Percentiles rank a stretch among this genome's conserved stretches.
phyloP scores from a whole-genome alignment of 2,329 filamentous ascomycete species.

The Immersiporthe knoxdaviesiana region DNA sequence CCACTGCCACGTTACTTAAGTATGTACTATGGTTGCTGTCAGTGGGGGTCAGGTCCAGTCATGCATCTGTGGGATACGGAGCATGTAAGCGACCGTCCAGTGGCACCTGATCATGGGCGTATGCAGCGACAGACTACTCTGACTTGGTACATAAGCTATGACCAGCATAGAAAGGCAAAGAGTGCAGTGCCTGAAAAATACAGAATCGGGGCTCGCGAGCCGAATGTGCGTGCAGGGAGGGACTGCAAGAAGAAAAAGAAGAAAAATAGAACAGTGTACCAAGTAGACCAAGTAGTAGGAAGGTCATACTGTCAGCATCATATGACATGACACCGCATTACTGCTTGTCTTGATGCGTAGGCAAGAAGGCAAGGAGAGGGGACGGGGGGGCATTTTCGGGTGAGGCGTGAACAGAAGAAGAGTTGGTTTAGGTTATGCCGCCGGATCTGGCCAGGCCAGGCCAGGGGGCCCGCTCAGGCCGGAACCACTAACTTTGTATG shows the following conservation, averaged over 20 bases:
- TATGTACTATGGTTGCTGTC: too few species aligned
- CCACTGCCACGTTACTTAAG: background rate
- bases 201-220: background rate
- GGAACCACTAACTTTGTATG: background rate
- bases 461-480: background rate
- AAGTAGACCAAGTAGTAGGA: background rate
- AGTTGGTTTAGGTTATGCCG: slow-evolving; percentile 1
- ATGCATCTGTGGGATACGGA: background rate
- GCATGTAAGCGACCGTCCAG: background rate
- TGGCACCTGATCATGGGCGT: background rate
- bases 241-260: too few species aligned
- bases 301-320: background rate
- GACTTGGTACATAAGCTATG: background rate
- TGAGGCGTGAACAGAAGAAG: background rate
- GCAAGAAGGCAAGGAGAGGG: background rate
- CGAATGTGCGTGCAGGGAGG: background rate
- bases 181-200: background rate
- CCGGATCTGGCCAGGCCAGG: background rate
- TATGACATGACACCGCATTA: background rate
- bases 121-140: background rate
- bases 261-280: too few species aligned
- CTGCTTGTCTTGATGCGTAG: background rate
- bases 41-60: background rate
- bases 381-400: background rate
- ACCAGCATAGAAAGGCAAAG: background rate